These are phyloP conservation scores for Acacia melanoxylon DNA, from an alignment of 306 rosid species.

Conservation along the genomic window DNA sequence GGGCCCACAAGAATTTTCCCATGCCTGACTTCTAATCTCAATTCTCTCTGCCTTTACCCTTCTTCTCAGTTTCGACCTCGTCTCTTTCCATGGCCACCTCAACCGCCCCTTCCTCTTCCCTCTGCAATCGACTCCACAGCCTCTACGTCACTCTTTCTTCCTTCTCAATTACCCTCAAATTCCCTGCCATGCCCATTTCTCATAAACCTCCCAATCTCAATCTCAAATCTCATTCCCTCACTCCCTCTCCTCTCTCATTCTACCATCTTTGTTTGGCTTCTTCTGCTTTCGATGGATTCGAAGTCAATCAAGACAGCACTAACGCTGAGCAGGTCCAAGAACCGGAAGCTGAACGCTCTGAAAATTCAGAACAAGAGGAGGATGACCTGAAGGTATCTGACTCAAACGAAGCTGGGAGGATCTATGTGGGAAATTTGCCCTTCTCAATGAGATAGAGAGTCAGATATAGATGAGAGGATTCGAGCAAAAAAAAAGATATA, in stretches of 20 bases:
- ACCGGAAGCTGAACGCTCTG: constrained; percentile 34
- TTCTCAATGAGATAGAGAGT: constrained; percentile 62
- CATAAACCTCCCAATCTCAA: constrained; percentile 47
- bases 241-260: constrained; percentile 36
- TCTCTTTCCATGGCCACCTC: constrained; percentile 51
- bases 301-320: constrained; percentile 38
- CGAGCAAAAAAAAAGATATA: no score
- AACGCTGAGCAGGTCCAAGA: constrained; percentile 33
- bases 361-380: constrained; percentile 23
- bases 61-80: constrained; percentile 26
- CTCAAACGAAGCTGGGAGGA: constrained; percentile 66
- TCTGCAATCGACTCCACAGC: constrained; percentile 54
- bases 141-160: constrained; percentile 49
- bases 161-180: constrained; percentile 44
- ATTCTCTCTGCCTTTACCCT: not conserved
- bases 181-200: constrained; percentile 43
- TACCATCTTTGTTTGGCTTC: constrained; percentile 38
- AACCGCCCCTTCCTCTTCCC: constrained; percentile 50
- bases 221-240: constrained; percentile 45
- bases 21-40: no score
- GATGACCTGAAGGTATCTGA: constrained; percentile 41
- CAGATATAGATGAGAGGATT: no score
- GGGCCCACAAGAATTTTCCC: no score
- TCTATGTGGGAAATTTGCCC: constrained; percentile 87
- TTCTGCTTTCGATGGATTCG: constrained; percentile 52